A percentile compares a stretch with the other conserved stretches of the same genome.
These are phyloP conservation scores for Saccharum spontaneum DNA, from an alignment of 176 grass and related monocot genomes.

Conservation along the genomic window DNA sequence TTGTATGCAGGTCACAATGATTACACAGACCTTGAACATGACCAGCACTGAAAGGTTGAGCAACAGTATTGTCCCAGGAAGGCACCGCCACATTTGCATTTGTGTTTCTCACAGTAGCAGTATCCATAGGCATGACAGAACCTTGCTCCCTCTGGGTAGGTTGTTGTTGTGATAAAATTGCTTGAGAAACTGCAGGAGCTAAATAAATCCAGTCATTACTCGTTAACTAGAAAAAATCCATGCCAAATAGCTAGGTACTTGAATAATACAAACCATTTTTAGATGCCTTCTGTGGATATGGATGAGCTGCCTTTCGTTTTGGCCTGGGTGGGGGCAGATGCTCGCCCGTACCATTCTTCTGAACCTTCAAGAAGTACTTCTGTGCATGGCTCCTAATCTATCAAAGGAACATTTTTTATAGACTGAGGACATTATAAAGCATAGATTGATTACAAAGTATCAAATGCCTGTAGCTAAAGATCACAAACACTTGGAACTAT, in stretches of 20 bases:
- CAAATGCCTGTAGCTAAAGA: neutral
- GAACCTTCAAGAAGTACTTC: slow-evolving; percentile 93
- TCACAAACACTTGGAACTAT: neutral
- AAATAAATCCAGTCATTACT: slow-evolving; percentile 21
- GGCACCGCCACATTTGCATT: slow-evolving; percentile 25
- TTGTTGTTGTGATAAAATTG: slow-evolving; percentile 26
- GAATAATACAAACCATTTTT: slow-evolving; percentile 52
- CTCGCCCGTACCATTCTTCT: slow-evolving; percentile 79
- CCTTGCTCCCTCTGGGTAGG: slow-evolving; percentile 44
- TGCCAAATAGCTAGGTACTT: neutral
- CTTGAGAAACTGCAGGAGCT: slow-evolving; percentile 36
- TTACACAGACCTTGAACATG: slow-evolving; percentile 41
- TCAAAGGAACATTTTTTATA: slow-evolving; percentile 11
- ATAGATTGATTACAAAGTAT: neutral
- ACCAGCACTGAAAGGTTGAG: slow-evolving; percentile 48
- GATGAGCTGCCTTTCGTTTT: slow-evolving; percentile 93
- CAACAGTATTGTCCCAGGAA: slow-evolving; percentile 44
- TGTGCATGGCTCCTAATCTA: slow-evolving; percentile 99
- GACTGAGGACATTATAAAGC: neutral
- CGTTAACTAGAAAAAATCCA: slow-evolving; percentile 1
- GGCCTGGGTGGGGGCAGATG: slow-evolving; percentile 95
- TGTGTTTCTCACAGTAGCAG: slow-evolving; percentile 36
- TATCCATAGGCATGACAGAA: slow-evolving; percentile 46
- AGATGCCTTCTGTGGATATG: slow-evolving; percentile 97
- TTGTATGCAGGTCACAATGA: neutral